Percentiles rank a stretch among this genome's conserved stretches.
Evolutionary conservation across 352 stramenopile species (phyloP).

Genomic region (Pythium phragmitis): DNA sequence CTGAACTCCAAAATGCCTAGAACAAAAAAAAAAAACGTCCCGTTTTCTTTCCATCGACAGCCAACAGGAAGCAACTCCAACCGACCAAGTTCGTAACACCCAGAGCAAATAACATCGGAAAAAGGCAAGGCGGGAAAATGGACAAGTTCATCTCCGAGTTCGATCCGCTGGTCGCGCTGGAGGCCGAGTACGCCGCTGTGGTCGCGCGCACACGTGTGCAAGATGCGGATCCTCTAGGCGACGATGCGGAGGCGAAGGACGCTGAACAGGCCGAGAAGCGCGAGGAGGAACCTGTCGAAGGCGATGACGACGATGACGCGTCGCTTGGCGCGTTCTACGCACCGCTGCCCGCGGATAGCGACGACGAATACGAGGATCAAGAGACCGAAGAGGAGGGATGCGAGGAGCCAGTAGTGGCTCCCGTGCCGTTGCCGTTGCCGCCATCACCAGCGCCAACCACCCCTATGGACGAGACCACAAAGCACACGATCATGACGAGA

Average conservation of each 20-base stretch:
- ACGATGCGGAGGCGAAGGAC: slow-evolving; percentile 2
- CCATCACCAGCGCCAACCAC: background rate
- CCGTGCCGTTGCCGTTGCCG: no score
- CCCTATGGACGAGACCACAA: slow-evolving; percentile 34
- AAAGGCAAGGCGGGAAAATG: slow-evolving; percentile 20
- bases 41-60: background rate
- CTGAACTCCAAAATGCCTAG: background rate
- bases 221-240: background rate
- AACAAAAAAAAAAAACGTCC: background rate
- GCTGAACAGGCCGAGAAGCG: slow-evolving; percentile 2
- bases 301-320: slow-evolving; percentile 23
- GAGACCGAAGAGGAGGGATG: slow-evolving; percentile 21
- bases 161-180: slow-evolving; percentile 53
- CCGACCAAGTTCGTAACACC: background rate
- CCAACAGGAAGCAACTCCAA: background rate
- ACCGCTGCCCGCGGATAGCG: slow-evolving; percentile 22
- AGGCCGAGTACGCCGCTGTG: slow-evolving; percentile 64
- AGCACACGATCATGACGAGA: slow-evolving; percentile 45
- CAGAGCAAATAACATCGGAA: background rate
- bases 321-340: slow-evolving; percentile 17
- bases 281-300: slow-evolving; percentile 23
- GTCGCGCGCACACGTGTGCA: slow-evolving; percentile 34
- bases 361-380: slow-evolving; percentile 19
- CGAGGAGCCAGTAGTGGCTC: slow-evolving; percentile 6
- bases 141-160: slow-evolving; percentile 32